A percentile compares a stretch with the other conserved stretches of the same genome.
phyloP scores from a whole-genome alignment of 2,329 filamentous ascomycete species.

The Ceratocystis alfenasii region DNA sequence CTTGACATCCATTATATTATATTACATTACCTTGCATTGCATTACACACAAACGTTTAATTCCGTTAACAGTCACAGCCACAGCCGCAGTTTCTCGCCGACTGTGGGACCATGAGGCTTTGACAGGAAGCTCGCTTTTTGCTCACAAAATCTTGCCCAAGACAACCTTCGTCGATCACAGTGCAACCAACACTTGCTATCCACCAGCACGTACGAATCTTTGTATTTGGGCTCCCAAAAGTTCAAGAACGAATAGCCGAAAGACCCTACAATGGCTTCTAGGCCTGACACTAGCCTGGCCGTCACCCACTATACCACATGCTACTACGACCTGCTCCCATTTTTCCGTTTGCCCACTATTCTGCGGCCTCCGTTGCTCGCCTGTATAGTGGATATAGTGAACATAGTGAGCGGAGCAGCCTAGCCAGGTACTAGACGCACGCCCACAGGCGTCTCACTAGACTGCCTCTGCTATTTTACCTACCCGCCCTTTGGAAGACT shows the following conservation, averaged over 20 bases:
- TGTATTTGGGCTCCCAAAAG: neutral
- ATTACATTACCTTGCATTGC: too few species aligned
- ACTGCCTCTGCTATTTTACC: neutral
- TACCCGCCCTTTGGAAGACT: neutral
- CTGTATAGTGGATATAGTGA: neutral
- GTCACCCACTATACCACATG: neutral
- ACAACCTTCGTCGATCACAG: neutral
- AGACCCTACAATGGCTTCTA: slow-evolving; percentile 4
- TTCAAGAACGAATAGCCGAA: neutral
- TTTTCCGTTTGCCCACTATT: neutral
- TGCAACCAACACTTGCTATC: neutral
- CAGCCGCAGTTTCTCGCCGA: neutral
- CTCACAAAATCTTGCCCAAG: neutral
- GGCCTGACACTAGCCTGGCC: slow-evolving; percentile 9
- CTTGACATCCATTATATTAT: too few species aligned
- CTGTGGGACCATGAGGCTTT: neutral
- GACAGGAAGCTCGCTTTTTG: neutral
- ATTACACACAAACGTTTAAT: slow-evolving; percentile 6
- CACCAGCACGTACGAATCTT: neutral
- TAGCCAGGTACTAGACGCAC: slow-evolving; percentile 12
- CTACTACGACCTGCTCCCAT: slow-evolving; percentile 4
- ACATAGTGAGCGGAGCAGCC: neutral
- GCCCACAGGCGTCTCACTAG: neutral
- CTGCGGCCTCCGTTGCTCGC: neutral
- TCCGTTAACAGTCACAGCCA: neutral